Conservation (phyloP, 139 green algal species). For the Gonium pectorale region DNA sequence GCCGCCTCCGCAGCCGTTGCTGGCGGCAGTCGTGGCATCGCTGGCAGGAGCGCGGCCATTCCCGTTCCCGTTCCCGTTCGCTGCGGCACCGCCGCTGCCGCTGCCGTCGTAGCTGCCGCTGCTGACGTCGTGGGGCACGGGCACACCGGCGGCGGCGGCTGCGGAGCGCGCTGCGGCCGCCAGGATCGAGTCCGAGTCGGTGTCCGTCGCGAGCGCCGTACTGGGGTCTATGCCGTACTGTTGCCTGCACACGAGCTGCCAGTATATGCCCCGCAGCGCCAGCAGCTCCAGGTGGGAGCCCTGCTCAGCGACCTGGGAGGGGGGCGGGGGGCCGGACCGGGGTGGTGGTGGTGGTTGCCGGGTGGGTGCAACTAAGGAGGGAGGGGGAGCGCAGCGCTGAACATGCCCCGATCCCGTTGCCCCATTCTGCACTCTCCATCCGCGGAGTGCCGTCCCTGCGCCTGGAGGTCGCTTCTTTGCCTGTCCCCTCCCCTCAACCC, state of each 20-base stretch:
- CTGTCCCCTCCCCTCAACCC: no score
- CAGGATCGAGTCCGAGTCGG: neutral
- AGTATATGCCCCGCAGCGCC: constrained; percentile 68
- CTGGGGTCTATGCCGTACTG: constrained; percentile 51
- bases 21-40: neutral
- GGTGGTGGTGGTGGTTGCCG: no score
- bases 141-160: neutral
- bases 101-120: neutral
- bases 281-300: constrained; percentile 77
- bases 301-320: constrained; percentile 69
- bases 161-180: neutral
- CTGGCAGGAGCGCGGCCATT: neutral
- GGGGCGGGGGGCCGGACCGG: neutral
- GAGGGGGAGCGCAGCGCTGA: neutral
- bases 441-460: no score
- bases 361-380: neutral
- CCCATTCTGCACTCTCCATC: no score
- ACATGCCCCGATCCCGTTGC: no score
- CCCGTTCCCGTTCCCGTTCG: neutral
- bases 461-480: no score
- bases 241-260: constrained; percentile 76
- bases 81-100: neutral
- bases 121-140: neutral
- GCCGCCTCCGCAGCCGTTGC: neutral
- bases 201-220: neutral